Base-by-base conservation (phyloP, 768 basidiomycete species). In the Podaxis sp. region DNA sequence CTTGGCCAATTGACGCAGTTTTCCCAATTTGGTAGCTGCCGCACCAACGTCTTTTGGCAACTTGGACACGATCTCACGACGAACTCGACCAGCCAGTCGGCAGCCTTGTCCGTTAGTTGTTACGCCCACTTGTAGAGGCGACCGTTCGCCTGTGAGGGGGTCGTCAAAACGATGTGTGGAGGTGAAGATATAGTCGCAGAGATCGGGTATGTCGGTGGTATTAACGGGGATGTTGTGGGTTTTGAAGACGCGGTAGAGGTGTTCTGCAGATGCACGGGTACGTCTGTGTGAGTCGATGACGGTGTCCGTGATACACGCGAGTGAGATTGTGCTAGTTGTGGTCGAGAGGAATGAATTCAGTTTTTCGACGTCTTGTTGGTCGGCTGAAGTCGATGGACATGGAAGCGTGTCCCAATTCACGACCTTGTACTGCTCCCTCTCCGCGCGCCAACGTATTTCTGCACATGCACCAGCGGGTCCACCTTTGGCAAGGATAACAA, bases 71-170 rank as follows among this genome's bases (percentile, higher is more conserved):
- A 98, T 88, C 24, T 98, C 95, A 26, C 96, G 80, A 38, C 87
- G 84, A 41, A 99, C 76, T 11, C 96, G 82, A 0, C 87, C 83
- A 0, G 89, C 89, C 3, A 99, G 80, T 5, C 96, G 79, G 69
- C 96, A 98, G 1, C 95, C 96, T 65, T 90, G 85, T 0, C 94
- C 94, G 67, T 97, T 98, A 0, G 96, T 96, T 2, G 95, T 92
- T 2, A 98, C 83, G 0, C 89, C 92, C 22, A 99, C 76, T 70
- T 91, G 91, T 0, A 93, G 74, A 2, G 86, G 70, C 1, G 84
- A 83, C 15, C 79, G 75, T 38, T 72, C 71, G 4, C 80, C 80
- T 1, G 76, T 78, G 11, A 71, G 67, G 2, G 80, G 67, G 69
- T 87, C 84, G 7, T 80, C 72, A 69, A 97, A 95, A 2, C 96